Evolutionary conservation across 2,329 filamentous ascomycete genomes (phyloP).

Genomic region (Dothistroma pini): DNA sequence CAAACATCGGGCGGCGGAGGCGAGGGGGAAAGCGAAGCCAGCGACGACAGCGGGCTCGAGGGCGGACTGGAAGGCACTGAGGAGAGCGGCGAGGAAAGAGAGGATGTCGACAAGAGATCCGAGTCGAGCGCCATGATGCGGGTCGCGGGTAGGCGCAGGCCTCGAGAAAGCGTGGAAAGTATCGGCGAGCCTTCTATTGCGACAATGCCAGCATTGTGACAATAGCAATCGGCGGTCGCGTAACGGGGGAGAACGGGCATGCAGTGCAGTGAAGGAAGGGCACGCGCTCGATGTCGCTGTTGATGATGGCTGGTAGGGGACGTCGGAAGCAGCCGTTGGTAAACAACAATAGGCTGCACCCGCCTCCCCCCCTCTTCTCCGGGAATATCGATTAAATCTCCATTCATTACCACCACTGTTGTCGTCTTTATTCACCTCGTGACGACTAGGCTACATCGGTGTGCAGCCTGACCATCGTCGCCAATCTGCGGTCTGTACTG

Average conservation of each 20-base stretch:
- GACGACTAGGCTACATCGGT: too few species aligned
- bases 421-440: neutral
- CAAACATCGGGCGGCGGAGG: slow-evolving; percentile 18
- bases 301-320: neutral
- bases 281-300: neutral
- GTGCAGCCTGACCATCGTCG: too few species aligned
- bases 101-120: slow-evolving; percentile 6
- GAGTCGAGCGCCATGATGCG: slow-evolving; percentile 18
- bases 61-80: slow-evolving; percentile 27
- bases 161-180: neutral
- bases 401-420: neutral
- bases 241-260: neutral
- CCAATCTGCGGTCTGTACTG: too few species aligned
- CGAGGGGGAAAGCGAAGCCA: slow-evolving; percentile 17
- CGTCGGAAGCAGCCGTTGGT: neutral
- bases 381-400: neutral
- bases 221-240: neutral
- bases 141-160: slow-evolving; percentile 16
- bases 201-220: slow-evolving; percentile 1
- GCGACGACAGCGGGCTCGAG: slow-evolving; percentile 25
- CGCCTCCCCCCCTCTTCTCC: neutral
- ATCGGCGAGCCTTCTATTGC: neutral
- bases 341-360: neutral
- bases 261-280: neutral
- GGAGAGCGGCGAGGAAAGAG: slow-evolving; percentile 24